These are phyloP conservation scores for Amphicarpaea edgeworthii DNA, from an alignment of 306 rosid genomes.

Conservation along the genomic window DNA sequence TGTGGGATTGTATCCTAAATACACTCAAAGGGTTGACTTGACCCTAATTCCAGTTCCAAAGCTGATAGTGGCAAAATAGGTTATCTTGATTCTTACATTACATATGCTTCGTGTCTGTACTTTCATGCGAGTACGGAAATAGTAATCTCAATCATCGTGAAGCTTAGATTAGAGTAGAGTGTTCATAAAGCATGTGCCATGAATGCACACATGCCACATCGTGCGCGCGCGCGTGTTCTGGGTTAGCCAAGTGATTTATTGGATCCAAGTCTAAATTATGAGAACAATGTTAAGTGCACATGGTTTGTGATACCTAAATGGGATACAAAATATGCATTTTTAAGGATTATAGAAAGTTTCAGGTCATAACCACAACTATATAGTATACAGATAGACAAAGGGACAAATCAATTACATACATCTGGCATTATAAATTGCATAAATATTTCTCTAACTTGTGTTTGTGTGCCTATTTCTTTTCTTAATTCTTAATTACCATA, in stretches of 20 bases:
- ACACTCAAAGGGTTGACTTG: constrained; percentile 38
- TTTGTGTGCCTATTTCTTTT: background rate
- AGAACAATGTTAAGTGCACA: constrained; percentile 42
- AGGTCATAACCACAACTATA: constrained; percentile 3
- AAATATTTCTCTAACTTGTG: background rate
- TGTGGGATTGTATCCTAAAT: constrained; percentile 18
- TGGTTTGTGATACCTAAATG: constrained; percentile 44
- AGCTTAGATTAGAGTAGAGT: constrained; percentile 26
- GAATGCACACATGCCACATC: constrained; percentile 52
- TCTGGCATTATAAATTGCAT: background rate
- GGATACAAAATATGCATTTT: constrained; percentile 39
- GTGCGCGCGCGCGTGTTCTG: constrained; percentile 45
- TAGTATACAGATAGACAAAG: background rate
- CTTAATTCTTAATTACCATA: background rate
- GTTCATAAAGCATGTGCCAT: constrained; percentile 41
- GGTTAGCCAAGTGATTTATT: constrained; percentile 34
- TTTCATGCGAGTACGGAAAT: constrained; percentile 51
- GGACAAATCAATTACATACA: constrained; percentile 3
- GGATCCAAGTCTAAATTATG: constrained; percentile 38
- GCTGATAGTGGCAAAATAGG: constrained; percentile 32
- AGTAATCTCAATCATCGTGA: constrained; percentile 31
- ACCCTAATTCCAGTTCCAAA: constrained; percentile 34
- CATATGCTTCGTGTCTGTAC: constrained; percentile 42
- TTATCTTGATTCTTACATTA: background rate
- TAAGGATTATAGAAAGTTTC: background rate